A percentile compares a stretch with the other conserved stretches of the same genome.
Conservation (phyloP, 2,329 filamentous ascomycete species). For the Emergomyces africanus region DNA sequence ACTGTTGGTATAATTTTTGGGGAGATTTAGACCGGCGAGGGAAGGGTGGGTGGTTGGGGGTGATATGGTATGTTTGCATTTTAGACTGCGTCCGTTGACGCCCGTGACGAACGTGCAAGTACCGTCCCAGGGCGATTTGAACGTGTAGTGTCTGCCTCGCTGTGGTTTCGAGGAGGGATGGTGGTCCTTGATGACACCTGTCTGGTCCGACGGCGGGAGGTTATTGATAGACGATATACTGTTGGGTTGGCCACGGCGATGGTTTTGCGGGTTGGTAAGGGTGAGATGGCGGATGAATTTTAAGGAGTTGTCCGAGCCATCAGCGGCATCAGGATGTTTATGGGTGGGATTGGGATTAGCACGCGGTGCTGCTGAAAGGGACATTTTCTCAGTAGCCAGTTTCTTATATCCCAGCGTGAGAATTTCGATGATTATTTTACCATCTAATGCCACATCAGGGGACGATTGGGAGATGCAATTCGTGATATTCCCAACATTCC, state of each 20-base stretch:
- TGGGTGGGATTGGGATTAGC: background rate
- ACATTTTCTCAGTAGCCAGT: constrained; percentile 32
- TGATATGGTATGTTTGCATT: constrained; percentile 52
- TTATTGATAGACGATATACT: background rate
- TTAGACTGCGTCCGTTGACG: constrained; percentile 58
- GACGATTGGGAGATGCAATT: constrained; percentile 12
- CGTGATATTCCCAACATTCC: constrained; percentile 59
- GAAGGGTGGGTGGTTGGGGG: background rate
- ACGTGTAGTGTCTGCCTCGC: constrained; percentile 47
- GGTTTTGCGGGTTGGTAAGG: constrained; percentile 4
- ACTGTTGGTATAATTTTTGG: background rate
- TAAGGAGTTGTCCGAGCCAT: constrained; percentile 2
- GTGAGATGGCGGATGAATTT: constrained; percentile 10
- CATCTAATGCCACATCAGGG: constrained; percentile 8
- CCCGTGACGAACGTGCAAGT: constrained; percentile 76
- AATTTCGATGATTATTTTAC: constrained; percentile 41
- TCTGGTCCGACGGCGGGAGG: background rate
- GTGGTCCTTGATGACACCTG: background rate
- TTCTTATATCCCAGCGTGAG: constrained; percentile 47
- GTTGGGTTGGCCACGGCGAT: background rate
- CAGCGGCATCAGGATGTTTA: background rate
- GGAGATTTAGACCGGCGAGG: background rate
- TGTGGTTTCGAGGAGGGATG: background rate
- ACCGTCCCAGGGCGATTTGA: constrained; percentile 76
- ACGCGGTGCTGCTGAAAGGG: constrained; percentile 11